phyloP scores from a whole-genome alignment of 257 asterid species.

The Solanum lycopersicoides region DNA sequence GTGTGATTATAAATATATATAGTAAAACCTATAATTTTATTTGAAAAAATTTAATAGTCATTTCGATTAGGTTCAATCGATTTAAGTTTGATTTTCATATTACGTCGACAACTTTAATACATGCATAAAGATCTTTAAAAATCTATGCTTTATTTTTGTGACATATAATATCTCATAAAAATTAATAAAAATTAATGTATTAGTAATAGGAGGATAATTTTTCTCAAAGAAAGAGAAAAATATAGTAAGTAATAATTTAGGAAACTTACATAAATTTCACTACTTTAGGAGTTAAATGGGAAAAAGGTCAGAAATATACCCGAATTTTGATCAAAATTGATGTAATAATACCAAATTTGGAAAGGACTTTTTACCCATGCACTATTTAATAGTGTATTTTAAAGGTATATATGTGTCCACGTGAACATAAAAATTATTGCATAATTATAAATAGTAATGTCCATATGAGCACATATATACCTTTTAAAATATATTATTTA shows the following conservation, averaged over 20 bases:
- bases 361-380: accelerated
- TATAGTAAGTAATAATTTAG: background rate
- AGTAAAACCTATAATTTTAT: background rate
- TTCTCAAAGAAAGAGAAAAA: accelerated
- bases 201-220: background rate
- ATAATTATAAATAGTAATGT: too few relatives aligned
- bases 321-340: too few relatives aligned
- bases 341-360: too few relatives aligned
- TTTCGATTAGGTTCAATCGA: background rate
- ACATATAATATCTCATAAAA: background rate
- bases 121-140: background rate
- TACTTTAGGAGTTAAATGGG: too few relatives aligned
- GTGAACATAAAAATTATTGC: too few relatives aligned
- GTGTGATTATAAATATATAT: background rate
- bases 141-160: background rate
- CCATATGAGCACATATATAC: too few relatives aligned
- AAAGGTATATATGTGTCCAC: too few relatives aligned
- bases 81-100: background rate
- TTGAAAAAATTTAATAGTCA: background rate
- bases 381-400: too few relatives aligned
- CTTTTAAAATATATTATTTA: too few relatives aligned
- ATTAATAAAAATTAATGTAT: background rate
- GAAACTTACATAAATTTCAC: background rate
- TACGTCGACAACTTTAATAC: background rate
- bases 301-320: too few relatives aligned